Conservation (phyloP, 331 rosid species). For the Dryas integrifolia region DNA sequence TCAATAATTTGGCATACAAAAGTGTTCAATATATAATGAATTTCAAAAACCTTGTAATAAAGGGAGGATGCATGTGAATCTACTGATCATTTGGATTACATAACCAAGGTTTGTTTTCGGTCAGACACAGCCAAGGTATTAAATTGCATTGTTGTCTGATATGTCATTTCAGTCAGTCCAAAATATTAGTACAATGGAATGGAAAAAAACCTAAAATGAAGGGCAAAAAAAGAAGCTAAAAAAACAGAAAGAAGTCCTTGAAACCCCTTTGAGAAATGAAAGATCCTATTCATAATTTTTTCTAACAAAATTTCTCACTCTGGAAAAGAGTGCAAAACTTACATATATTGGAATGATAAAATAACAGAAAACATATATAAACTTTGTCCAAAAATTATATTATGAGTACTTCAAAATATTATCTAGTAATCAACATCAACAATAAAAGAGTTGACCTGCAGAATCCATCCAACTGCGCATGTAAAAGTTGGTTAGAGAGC, state of each 20-base stretch:
- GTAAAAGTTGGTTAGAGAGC: constrained; percentile 81
- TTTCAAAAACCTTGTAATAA: neutral
- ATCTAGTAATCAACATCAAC: neutral
- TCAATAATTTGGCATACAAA: neutral
- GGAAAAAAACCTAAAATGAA: neutral
- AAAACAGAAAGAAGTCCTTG: neutral
- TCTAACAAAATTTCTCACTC: neutral
- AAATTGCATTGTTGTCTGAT: no score
- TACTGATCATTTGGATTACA: neutral
- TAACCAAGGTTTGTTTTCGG: neutral
- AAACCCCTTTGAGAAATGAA: neutral
- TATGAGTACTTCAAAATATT: constrained; percentile 1
- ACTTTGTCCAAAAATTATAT: neutral
- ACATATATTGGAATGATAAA: neutral
- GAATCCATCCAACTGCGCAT: constrained; percentile 84
- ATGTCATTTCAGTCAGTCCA: neutral
- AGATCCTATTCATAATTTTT: neutral
- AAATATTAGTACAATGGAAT: neutral
- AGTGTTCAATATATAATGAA: no score
- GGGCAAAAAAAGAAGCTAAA: neutral
- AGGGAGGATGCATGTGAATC: neutral
- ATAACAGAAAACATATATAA: neutral
- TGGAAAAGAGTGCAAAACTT: neutral
- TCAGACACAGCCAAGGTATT: no score
- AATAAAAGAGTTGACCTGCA: constrained; percentile 57